Evolutionary conservation across 129 eudicot species (phyloP), one percentile per base, ranked within the genome.

Genomic region (Flaveria robusta): DNA sequence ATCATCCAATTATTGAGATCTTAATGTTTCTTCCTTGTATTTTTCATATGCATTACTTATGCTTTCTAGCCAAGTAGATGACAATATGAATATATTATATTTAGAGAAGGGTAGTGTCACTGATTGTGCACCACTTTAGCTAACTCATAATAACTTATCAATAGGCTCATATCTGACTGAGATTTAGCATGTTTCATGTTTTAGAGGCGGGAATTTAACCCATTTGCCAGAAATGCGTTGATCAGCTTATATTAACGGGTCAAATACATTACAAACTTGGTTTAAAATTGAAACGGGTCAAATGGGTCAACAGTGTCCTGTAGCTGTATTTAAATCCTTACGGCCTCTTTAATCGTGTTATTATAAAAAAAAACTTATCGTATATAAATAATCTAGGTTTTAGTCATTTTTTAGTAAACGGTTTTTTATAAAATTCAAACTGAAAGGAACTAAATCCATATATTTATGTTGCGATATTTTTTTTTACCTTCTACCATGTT

Each of bases 201-300:
- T n/a, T n/a, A n/a, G n/a, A n/a, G n/a, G n/a, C n/a, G n/a, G n/a
- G n/a, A 54, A 22, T 58, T 58, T 31, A 58, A 58, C 65, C 65
- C 34, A 23, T 23, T 5, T 27, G 14, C 20, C 15, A 63, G 42
- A 63, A 13, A 29, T 29, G 43, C 43, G 68, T 63, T 63, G 42
- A 29, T 63, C 68, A 15, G 68, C 68, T 29, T 63, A 62, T 63
- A 29, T 13, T 63, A 29, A 63, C 22, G 11, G 37, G 68, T 62
- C 22, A 15, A 60, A 24, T 60, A 60, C 66, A 24, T 58, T 4
- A 22, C 65, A 58, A 59, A 59, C 66, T 62, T 59, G 66, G 37
- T 59, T 24, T 20, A 9, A 56, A 9, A 3, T 3, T 59, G 16
- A 8, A 52, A 62, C 9, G 1, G 42, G 20, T 27, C 11, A 29